phyloP scores from a whole-genome alignment of 179 eudicot genomes.

The Corrigiola litoralis region DNA sequence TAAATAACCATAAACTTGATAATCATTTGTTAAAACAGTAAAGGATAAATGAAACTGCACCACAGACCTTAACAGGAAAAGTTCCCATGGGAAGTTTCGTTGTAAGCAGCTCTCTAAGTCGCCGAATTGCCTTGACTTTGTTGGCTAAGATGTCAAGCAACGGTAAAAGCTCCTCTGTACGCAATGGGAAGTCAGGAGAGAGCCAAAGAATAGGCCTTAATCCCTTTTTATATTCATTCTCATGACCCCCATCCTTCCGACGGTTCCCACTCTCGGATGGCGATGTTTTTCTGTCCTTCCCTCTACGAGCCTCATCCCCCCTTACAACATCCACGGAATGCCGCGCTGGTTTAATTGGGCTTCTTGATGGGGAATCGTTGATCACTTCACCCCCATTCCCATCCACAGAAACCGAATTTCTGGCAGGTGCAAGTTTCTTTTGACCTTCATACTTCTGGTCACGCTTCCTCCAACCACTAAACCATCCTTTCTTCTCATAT shows the following conservation, averaged over 20 bases:
- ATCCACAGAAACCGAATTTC: conserved; percentile 22
- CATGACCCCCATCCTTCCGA: conserved; percentile 21
- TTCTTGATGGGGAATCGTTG: conserved; percentile 22
- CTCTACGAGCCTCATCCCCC: conserved; percentile 26
- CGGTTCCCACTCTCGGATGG: conserved; percentile 22
- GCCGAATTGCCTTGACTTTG: conserved; percentile 41
- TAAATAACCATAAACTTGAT: background rate
- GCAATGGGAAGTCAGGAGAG: conserved; percentile 26
- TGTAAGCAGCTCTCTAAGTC: conserved; percentile 31
- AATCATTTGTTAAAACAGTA: background rate
- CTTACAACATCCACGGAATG: conserved; percentile 29
- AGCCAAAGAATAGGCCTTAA: conserved; percentile 35
- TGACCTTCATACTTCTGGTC: conserved; percentile 32
- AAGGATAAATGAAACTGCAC: background rate
- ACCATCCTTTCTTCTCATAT: conserved; percentile 37
- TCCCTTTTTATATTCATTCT: conserved; percentile 34
- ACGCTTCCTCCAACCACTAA: conserved; percentile 33
- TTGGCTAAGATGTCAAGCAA: conserved; percentile 37
- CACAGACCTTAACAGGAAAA: conserved; percentile 38
- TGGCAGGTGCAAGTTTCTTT: conserved; percentile 21
- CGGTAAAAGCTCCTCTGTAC: conserved; percentile 31
- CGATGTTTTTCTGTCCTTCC: conserved; percentile 26
- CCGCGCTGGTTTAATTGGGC: conserved; percentile 24
- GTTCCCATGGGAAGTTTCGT: conserved; percentile 37
- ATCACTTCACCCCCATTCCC: conserved; percentile 15